A percentile compares a stretch with the other conserved stretches of the same genome.
phyloP scores from a whole-genome alignment of 1,139 yeast genomes.

The Diutina catenulata region DNA sequence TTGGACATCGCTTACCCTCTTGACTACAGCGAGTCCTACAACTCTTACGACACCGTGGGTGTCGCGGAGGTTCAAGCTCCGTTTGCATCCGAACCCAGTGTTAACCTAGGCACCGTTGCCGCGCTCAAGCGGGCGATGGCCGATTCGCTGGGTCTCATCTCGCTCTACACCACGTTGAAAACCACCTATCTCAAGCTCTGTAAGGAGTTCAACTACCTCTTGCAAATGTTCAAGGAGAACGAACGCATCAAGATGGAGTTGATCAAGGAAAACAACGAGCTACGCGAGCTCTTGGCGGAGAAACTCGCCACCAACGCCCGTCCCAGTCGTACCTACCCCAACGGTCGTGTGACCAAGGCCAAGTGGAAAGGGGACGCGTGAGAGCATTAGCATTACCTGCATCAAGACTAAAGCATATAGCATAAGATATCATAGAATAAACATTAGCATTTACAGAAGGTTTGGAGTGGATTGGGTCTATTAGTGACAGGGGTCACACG shows the following conservation, averaged over 20 bases:
- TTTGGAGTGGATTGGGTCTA: too few species aligned
- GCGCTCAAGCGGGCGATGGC: conserved; percentile 20
- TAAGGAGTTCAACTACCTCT: conserved; percentile 24
- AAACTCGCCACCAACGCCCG: too few species aligned
- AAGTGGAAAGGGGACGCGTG: too few species aligned
- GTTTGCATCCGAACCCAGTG: too few species aligned
- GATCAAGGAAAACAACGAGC: conserved; percentile 41
- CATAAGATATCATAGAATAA: too few species aligned
- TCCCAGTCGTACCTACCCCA: too few species aligned
- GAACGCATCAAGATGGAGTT: conserved; percentile 45
- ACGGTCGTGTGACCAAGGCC: too few species aligned
- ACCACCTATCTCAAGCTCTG: conserved; percentile 25
- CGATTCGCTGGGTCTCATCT: conserved; percentile 14
- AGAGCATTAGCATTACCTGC: too few species aligned
- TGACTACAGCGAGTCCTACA: conserved; percentile 8
- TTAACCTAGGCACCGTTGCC: conserved; percentile 14
- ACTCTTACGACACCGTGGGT: conserved; percentile 1
- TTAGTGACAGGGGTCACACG: too few species aligned
- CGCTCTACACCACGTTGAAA: conserved; percentile 22
- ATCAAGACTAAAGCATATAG: too few species aligned
- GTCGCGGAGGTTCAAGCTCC: conserved; percentile 2
- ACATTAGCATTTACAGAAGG: too few species aligned
- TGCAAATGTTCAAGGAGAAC: conserved; percentile 45
- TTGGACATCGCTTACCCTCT: conserved; percentile 8
- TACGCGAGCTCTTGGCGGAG: conserved; percentile 28